Base-by-base conservation (phyloP, 2,329 filamentous ascomycete species). In the Exophiala mesophila region DNA sequence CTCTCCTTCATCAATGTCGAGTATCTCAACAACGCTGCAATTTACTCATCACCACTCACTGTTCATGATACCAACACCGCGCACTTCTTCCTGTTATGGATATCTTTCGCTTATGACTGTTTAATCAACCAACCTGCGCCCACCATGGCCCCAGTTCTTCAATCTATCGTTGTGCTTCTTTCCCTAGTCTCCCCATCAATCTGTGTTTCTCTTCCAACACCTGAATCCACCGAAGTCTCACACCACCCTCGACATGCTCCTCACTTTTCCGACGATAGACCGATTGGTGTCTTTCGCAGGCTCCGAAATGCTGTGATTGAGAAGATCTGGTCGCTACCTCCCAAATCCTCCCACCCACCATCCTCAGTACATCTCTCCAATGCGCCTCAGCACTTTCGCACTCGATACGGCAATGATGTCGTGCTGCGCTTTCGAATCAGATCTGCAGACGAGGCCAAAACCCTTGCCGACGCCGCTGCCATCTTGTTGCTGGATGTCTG, bases 401-500 rank as follows among this genome's bases (percentile, higher is more conserved):
- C 71, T 21, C 67, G 70, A 46, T 95, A 95, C 61, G 78, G 80
- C 49, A 78, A 83, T 49, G 82, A 96, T 63, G 74, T 95, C n/a
- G 88, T 98, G 12, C 69, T 97, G 50, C 82, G 92, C 28, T 96
- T 97, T 73, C 87, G 84, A 57, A 69, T 96, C 41, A 81, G 76
- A 48, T 80, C 76, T 18, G 64, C 72, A 3, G 73, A 80, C 15
- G 85, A 94, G 58, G 82, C 85, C 45, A 65, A 68, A 23, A 82
- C 82, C 1, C 69, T 95, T 42, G 75, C 81, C n/a, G 76, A 84
- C 43, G 88, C 87, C 3, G 74, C 82, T 1, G 75, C 84, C 47
- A 78, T 80, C 13, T 74, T 96, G 17, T 83, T 92, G 55, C 71
- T 97, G 30, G 92, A 98, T 59, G 77, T 97, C 2, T 98, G 92